A percentile compares a stretch with the other conserved stretches of the same genome.
Conservation (phyloP, 495 filamentous ascomycete species). For the Durotheca rogersii region DNA sequence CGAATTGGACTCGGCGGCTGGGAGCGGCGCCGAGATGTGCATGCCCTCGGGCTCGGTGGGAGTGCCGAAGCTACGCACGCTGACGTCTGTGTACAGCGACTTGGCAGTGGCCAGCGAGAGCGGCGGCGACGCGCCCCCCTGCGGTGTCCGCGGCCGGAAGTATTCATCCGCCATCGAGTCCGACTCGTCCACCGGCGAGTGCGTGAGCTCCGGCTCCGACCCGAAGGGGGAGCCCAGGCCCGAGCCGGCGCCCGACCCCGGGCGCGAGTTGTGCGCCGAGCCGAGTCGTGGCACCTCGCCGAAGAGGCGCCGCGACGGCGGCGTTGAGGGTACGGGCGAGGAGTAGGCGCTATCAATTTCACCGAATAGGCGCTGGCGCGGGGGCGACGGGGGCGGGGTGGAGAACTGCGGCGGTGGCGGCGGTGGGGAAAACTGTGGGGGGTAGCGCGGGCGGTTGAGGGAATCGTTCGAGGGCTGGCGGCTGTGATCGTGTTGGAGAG, state of each 20-base stretch:
- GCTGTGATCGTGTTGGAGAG: constrained; percentile 3
- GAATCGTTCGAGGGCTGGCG: constrained; percentile 27
- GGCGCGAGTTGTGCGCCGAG: constrained; percentile 16
- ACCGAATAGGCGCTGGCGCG: constrained; percentile 25
- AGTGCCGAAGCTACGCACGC: too few species aligned
- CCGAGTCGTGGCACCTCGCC: constrained; percentile 25
- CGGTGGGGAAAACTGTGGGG: constrained; percentile 24
- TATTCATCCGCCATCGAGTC: constrained; percentile 44
- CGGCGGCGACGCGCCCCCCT: too few species aligned
- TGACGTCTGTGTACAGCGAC: too few species aligned
- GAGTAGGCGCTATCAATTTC: constrained; percentile 33
- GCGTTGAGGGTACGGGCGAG: too few species aligned
- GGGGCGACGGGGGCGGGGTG: constrained; percentile 21
- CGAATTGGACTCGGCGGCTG: constrained; percentile 43
- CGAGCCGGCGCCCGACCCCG: constrained; percentile 9
- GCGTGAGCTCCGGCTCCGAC: constrained; percentile 32
- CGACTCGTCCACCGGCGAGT: constrained; percentile 42
- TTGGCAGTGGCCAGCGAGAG: too few species aligned
- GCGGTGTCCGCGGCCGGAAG: too few species aligned
- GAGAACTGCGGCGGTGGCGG: constrained; percentile 23
- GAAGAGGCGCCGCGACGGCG: constrained; percentile 30
- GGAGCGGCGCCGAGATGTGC: constrained; percentile 51
- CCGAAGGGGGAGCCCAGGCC: constrained; percentile 13
- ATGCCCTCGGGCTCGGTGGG: constrained; percentile 29
- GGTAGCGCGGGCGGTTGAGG: constrained; percentile 12